These are phyloP conservation scores for Colletotrichum simmondsii DNA, from an alignment of 2,329 filamentous ascomycete genomes.

Conservation along the genomic window DNA sequence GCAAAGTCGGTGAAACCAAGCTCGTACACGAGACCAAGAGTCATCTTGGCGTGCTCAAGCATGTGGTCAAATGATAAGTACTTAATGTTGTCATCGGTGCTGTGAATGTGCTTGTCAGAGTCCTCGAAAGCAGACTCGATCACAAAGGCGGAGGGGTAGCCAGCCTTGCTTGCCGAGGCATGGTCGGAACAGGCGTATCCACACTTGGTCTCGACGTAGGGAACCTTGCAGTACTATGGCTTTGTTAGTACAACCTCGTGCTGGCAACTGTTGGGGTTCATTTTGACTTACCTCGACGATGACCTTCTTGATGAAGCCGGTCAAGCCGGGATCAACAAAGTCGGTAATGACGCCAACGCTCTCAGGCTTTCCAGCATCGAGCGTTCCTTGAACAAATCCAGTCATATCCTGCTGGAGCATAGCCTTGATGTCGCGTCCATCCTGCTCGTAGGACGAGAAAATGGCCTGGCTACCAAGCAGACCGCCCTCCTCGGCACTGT, in stretches of 20 bases:
- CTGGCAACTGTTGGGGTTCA: slow-evolving; percentile 6
- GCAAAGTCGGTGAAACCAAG: slow-evolving; percentile 81
- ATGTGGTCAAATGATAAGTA: slow-evolving; percentile 88
- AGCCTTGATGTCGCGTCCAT: slow-evolving; percentile 82
- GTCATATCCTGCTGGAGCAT: slow-evolving; percentile 99
- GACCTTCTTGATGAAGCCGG: slow-evolving; percentile 89
- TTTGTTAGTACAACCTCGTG: slow-evolving; percentile 20
- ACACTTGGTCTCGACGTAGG: slow-evolving; percentile 87
- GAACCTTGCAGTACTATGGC: slow-evolving; percentile 84
- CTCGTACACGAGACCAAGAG: slow-evolving; percentile 85
- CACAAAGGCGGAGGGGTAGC: slow-evolving; percentile 80
- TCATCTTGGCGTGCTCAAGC: slow-evolving; percentile 89
- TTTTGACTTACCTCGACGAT: slow-evolving; percentile 69
- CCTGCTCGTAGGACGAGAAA: slow-evolving; percentile 82
- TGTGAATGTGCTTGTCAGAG: slow-evolving; percentile 76
- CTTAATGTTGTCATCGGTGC: slow-evolving; percentile 76
- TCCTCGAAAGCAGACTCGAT: slow-evolving; percentile 79
- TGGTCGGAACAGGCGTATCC: slow-evolving; percentile 87
- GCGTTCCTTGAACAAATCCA: slow-evolving; percentile 84
- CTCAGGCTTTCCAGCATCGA: slow-evolving; percentile 85
- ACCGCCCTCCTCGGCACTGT: slow-evolving; percentile 89
- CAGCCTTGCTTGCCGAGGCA: slow-evolving; percentile 77
- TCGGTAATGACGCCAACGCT: slow-evolving; percentile 93
- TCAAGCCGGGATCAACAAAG: slow-evolving; percentile 85
- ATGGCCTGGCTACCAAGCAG: slow-evolving; percentile 90